A percentile compares a stretch with the other conserved stretches of the same genome.
phyloP scores from a whole-genome alignment of 208 protist genomes.

The Wallacemonas sp. region DNA sequence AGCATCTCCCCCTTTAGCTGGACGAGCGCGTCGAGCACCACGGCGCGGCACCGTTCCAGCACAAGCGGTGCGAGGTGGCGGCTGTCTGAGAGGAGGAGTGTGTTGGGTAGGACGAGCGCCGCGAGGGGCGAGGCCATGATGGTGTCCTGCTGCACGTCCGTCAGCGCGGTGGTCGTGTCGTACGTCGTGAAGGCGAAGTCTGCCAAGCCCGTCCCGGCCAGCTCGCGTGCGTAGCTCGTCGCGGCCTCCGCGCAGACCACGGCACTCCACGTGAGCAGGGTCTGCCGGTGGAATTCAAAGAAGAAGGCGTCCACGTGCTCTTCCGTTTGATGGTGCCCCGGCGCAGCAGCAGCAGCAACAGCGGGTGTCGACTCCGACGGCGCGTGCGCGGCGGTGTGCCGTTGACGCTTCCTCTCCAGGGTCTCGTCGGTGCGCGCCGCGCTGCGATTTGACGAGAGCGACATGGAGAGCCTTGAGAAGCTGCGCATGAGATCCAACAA shows the following conservation, averaged over 20 bases:
- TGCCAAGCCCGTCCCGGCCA: conserved; percentile 22
- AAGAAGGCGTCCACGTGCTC: conserved; percentile 30
- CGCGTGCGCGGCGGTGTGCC: background rate
- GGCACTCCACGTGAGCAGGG: conserved; percentile 35
- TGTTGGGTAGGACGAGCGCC: conserved; percentile 30
- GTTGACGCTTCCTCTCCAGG: background rate
- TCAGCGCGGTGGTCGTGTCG: conserved; percentile 17
- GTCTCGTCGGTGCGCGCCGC: background rate
- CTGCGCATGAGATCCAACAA: conserved; percentile 37
- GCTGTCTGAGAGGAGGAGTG: conserved; percentile 15
- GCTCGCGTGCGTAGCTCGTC: conserved; percentile 33
- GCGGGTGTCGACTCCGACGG: no score
- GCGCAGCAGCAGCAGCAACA: no score
- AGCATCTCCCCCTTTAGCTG: conserved; percentile 51
- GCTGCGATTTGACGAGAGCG: conserved; percentile 12
- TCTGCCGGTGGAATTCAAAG: conserved; percentile 40
- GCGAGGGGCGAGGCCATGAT: conserved; percentile 33
- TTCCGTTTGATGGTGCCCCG: background rate
- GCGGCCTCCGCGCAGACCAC: conserved; percentile 43
- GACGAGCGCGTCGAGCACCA: conserved; percentile 37
- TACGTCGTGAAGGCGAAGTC: conserved; percentile 22
- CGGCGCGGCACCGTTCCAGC: conserved; percentile 25
- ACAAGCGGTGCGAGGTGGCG: conserved; percentile 26
- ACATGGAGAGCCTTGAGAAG: conserved; percentile 29
- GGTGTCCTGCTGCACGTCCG: conserved; percentile 34